A percentile compares a stretch with the other conserved stretches of the same genome.
Evolutionary conservation across 2,329 filamentous ascomycete species (phyloP).

Genomic region (Clonostachys rhizophaga): DNA sequence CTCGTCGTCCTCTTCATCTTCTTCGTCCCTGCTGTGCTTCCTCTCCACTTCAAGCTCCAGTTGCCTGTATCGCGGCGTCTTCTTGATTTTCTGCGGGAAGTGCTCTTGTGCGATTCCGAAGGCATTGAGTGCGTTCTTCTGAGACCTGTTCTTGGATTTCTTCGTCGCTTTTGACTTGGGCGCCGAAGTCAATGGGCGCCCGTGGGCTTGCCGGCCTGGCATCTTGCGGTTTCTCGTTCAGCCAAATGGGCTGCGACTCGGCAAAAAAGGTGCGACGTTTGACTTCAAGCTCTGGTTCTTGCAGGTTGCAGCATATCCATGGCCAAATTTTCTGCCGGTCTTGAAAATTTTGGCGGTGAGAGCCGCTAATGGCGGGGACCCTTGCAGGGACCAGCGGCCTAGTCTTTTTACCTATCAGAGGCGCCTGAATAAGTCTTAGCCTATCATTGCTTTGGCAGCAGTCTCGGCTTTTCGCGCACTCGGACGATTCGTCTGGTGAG

Average conservation of each 20-base stretch:
- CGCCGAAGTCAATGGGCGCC: constrained; percentile 40
- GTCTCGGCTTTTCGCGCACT: too few relatives aligned
- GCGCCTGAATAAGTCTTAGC: too few relatives aligned
- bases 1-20: constrained; percentile 38
- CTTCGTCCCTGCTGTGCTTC: constrained; percentile 37
- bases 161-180: constrained; percentile 27
- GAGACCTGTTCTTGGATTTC: constrained; percentile 42
- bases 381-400: not conserved
- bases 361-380: constrained; percentile 1
- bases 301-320: too few relatives aligned
- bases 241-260: not conserved
- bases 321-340: constrained; percentile 15
- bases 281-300: too few relatives aligned
- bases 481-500: too few relatives aligned
- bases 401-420: too few relatives aligned
- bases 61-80: constrained; percentile 44
- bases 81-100: constrained; percentile 39
- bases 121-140: constrained; percentile 49
- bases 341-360: constrained; percentile 21
- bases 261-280: not conserved
- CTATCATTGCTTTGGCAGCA: too few relatives aligned
- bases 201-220: constrained; percentile 56
- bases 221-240: constrained; percentile 23
- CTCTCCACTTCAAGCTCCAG: constrained; percentile 29
- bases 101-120: constrained; percentile 53